Evolutionary conservation across 2,329 filamentous ascomycete species (phyloP).

Genomic region (Alternaria metachromatica): DNA sequence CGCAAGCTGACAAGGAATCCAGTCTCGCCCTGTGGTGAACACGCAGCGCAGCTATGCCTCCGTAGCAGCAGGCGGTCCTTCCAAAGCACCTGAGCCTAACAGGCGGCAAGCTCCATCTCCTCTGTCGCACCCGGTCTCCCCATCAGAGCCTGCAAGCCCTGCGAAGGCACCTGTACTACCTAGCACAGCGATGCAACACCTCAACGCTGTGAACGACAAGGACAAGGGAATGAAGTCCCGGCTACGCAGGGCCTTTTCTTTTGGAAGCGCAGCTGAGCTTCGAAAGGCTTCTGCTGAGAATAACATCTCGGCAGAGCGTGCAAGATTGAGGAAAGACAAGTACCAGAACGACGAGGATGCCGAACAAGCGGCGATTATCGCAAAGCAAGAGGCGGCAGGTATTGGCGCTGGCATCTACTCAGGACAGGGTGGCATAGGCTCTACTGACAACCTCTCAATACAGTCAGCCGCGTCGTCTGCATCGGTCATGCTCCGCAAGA

Average conservation of each 20-base stretch:
- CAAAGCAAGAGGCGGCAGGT: conserved; percentile 89
- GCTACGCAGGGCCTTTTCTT: conserved; percentile 90
- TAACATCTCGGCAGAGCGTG: conserved; percentile 56
- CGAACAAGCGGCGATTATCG: conserved; percentile 89
- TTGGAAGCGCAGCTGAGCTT: conserved; percentile 92
- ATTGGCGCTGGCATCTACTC: conserved; percentile 94
- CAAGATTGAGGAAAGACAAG: conserved; percentile 61
- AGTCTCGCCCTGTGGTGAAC: conserved; percentile 35
- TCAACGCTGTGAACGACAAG: conserved; percentile 86
- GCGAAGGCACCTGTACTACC: conserved; percentile 26
- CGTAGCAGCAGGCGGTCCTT: conserved; percentile 19
- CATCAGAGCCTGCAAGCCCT: conserved; percentile 38
- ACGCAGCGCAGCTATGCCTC: conserved; percentile 26
- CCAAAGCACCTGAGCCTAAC: conserved; percentile 47
- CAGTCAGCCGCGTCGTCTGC: conserved; percentile 89
- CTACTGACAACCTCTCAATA: conserved; percentile 92
- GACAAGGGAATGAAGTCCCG: conserved; percentile 86
- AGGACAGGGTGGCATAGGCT: conserved; percentile 84
- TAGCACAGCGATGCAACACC: conserved; percentile 81
- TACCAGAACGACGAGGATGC: conserved; percentile 73
- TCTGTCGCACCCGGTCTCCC: conserved; percentile 53
- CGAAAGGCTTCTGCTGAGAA: conserved; percentile 75
- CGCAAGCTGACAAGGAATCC: background rate
- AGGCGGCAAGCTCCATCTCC: conserved; percentile 57
- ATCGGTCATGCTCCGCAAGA: conserved; percentile 95